Percentiles rank a stretch among this genome's conserved stretches.
Conservation (phyloP, 495 filamentous ascomycete species). For the Parathielavia hyrcaniae region DNA sequence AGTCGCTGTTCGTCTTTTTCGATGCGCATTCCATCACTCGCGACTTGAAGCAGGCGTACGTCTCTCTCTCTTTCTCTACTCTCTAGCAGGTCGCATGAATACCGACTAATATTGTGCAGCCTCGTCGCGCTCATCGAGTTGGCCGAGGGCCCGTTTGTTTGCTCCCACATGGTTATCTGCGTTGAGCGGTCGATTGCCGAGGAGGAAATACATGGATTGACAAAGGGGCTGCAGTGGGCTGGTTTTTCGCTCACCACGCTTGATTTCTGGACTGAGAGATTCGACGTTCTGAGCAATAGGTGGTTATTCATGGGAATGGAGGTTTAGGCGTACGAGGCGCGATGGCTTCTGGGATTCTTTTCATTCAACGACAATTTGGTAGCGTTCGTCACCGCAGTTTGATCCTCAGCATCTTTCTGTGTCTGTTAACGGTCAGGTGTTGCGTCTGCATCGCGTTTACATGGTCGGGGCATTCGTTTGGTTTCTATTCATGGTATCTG, state of each 20-base stretch:
- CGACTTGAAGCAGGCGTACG: constrained; percentile 85
- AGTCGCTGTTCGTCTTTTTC: constrained; percentile 83
- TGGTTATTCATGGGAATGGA: constrained; percentile 90
- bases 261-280: constrained; percentile 57
- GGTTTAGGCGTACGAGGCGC: constrained; percentile 42
- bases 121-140: constrained; percentile 89
- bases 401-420: not conserved
- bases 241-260: constrained; percentile 79
- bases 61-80: constrained; percentile 11
- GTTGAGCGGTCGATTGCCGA: constrained; percentile 60
- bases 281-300: constrained; percentile 56
- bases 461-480: not conserved
- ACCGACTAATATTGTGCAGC: constrained; percentile 40
- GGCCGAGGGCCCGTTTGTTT: constrained; percentile 63
- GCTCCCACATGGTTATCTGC: constrained; percentile 72
- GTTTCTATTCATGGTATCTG: not conserved
- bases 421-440: not conserved
- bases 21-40: constrained; percentile 58
- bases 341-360: constrained; percentile 31
- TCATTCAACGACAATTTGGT: not conserved
- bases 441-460: no score
- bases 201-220: constrained; percentile 55
- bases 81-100: not conserved
- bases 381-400: not conserved
- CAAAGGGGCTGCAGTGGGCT: constrained; percentile 83